Evolutionary conservation across 352 stramenopile genomes (phyloP).

Genomic region (Globisporangium alternatum): DNA sequence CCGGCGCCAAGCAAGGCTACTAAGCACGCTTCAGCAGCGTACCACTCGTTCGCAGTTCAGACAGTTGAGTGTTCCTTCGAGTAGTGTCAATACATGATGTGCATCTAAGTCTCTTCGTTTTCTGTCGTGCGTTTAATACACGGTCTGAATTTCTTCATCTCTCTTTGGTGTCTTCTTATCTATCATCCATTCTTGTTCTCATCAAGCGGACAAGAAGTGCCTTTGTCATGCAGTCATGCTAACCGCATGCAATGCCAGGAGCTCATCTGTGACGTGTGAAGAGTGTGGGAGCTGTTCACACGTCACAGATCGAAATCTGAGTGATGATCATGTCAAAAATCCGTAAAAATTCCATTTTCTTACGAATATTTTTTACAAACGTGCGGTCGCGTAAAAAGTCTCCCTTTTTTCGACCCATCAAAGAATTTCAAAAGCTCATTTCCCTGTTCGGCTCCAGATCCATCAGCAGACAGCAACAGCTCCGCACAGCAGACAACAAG

Average conservation of each 20-base stretch:
- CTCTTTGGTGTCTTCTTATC: not conserved
- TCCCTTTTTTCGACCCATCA: not conserved
- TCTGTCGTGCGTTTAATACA: conserved; percentile 2
- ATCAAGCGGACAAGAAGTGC: not conserved
- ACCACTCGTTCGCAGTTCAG: not conserved
- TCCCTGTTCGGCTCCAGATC: not conserved
- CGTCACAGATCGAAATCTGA: not conserved
- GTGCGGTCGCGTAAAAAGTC: conserved; percentile 4
- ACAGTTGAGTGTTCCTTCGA: not conserved
- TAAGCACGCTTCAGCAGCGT: conserved; percentile 4
- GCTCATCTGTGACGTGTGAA: not conserved
- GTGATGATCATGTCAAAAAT: not conserved
- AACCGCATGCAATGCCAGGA: not conserved
- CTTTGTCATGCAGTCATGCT: no score
- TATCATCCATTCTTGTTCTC: not conserved
- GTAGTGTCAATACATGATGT: conserved; percentile 7
- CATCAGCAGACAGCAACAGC: conserved; percentile 1
- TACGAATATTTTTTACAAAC: not conserved
- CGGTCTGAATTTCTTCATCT: not conserved
- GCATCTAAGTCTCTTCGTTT: not conserved
- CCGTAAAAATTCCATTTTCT: not conserved
- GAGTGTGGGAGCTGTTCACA: not conserved
- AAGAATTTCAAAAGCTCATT: conserved; percentile 4
- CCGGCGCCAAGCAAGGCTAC: conserved; percentile 12
- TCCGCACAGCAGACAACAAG: conserved; percentile 3